Evolutionary conservation across 352 stramenopile species (phyloP).

Genomic region (Globisporangium recalcitrans): DNA sequence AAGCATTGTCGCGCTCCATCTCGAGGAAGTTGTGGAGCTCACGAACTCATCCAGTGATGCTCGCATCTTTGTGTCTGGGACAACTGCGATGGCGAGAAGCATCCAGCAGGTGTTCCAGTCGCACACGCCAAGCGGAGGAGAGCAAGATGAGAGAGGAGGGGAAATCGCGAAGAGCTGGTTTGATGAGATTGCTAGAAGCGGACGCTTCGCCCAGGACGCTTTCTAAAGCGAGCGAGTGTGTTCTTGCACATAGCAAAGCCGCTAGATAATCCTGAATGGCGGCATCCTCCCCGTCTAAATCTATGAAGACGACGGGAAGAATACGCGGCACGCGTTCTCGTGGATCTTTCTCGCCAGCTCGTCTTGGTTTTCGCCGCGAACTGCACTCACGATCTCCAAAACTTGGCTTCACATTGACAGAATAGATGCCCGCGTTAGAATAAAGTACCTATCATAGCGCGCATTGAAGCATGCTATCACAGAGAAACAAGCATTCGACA

Average conservation of each 20-base stretch:
- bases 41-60: background rate
- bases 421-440: background rate
- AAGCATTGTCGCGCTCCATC: constrained; percentile 18
- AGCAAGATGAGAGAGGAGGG: background rate
- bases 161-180: constrained; percentile 7
- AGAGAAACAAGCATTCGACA: background rate
- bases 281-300: background rate
- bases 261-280: background rate
- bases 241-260: background rate
- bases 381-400: constrained; percentile 70
- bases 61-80: constrained; percentile 15
- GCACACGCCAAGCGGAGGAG: background rate
- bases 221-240: constrained; percentile 3
- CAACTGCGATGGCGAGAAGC: constrained; percentile 4
- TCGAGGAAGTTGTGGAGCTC: constrained; percentile 11
- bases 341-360: constrained; percentile 44
- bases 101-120: constrained; percentile 7
- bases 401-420: constrained; percentile 48
- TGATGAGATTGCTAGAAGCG: constrained; percentile 1
- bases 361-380: constrained; percentile 46
- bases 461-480: background rate
- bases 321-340: constrained; percentile 62
- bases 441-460: background rate
- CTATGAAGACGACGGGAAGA: constrained; percentile 37
- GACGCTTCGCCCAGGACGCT: constrained; percentile 7